Evolutionary conservation across 1,139 yeast genomes (phyloP).

Genomic region (Nakaseomyces glabratus): DNA sequence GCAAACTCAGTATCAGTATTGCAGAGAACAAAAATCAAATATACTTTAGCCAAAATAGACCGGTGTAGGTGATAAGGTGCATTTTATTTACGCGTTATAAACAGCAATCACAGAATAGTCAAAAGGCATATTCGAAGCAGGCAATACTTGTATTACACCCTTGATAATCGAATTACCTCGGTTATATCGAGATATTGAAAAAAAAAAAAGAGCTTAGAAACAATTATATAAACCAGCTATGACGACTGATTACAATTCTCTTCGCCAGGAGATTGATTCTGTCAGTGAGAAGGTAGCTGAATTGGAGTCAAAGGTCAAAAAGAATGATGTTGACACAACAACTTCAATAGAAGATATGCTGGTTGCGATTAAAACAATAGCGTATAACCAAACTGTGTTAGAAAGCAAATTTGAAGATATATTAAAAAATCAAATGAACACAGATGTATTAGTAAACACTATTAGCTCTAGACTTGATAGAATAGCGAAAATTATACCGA

Average conservation of each 20-base stretch:
- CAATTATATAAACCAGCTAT: too few relatives aligned
- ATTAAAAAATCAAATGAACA: constrained; percentile 30
- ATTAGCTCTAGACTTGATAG: constrained; percentile 21
- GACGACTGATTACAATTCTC: constrained; percentile 1
- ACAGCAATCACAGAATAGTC: too few relatives aligned
- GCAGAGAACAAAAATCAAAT: too few relatives aligned
- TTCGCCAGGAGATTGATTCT: neutral
- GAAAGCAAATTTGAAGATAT: constrained; percentile 31
- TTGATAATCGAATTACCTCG: too few relatives aligned
- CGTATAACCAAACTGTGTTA: constrained; percentile 29
- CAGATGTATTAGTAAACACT: constrained; percentile 29
- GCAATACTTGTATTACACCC: too few relatives aligned
- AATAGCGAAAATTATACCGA: constrained; percentile 9
- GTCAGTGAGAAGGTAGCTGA: constrained; percentile 3
- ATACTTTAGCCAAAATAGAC: too few relatives aligned
- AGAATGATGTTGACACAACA: constrained; percentile 14
- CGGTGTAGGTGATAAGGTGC: too few relatives aligned
- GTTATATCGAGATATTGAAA: too few relatives aligned
- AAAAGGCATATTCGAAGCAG: too few relatives aligned
- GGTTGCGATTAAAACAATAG: constrained; percentile 23
- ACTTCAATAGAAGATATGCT: constrained; percentile 18
- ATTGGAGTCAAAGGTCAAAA: neutral
- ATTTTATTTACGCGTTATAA: too few relatives aligned
- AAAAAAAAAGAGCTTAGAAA: too few relatives aligned
- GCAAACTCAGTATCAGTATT: too few relatives aligned